Evolutionary conservation across 2,329 filamentous ascomycete genomes (phyloP), one percentile per base, ranked within the genome.

Genomic region (Pseudonectria buxi): DNA sequence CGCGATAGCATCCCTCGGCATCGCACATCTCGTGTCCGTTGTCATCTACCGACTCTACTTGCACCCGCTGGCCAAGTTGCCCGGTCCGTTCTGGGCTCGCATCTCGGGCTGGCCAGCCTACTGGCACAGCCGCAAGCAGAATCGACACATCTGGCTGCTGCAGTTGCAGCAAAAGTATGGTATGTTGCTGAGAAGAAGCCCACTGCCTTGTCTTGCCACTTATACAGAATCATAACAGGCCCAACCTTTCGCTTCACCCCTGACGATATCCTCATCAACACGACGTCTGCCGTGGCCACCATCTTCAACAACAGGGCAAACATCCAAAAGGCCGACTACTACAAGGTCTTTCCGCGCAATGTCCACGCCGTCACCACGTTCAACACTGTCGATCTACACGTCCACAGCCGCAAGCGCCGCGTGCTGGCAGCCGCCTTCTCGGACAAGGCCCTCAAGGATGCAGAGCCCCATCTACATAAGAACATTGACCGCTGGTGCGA

Each of bases 71-170:
- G 53, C 63, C 13, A 59, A 62, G 24, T 76, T 74, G 42, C 72
- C 72, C 1, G 73, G 73, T 3, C 68, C 69, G 1, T 76, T 75
- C 46, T 74, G 68, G 67, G 71, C 59, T 16, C 64, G 62, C 33
- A 67, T 75, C 12, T 46, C 44, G 6, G 44, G 39, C n/a, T 39
- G 45, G 5, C 45, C 45, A 14, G 36, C 45, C 5, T 45, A 45
- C 14, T 39, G 33, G n/a, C 48, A 51, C 25, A 47, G 47, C 1
- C 28, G 27, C 16, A 46, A 37, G 11, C 34, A 40, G 5, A 37
- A 50, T 28, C 40, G 47, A 9, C 47, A 51, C 14, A 26, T 49
- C 3, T 50, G 47, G 47, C 30, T 45, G 26, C 41, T 36, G 30
- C 26, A 30, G 6, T 25, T 49, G 3, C 48, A 51, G 30, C 16